These are phyloP conservation scores for Rhodosporidiobolus odoratus DNA, from an alignment of 768 basidiomycete species.

Conservation along the genomic window DNA sequence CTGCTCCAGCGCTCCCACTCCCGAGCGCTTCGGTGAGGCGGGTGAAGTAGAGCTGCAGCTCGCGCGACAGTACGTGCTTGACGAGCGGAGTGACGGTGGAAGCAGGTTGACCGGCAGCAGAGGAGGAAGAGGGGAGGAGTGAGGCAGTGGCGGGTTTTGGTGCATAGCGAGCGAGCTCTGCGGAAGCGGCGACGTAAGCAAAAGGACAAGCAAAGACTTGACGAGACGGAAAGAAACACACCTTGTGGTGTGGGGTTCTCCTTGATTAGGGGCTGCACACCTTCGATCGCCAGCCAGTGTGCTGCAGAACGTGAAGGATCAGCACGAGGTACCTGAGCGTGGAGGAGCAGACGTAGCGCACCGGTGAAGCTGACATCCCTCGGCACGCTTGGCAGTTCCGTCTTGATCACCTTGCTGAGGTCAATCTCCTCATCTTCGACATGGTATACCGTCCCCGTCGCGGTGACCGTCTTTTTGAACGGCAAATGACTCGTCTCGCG, in stretches of 20 bases:
- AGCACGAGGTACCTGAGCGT: background rate
- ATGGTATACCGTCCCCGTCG: slow-evolving; percentile 73
- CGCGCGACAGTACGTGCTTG: slow-evolving; percentile 85
- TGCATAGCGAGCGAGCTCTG: slow-evolving; percentile 35
- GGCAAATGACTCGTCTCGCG: slow-evolving; percentile 45
- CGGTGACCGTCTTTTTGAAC: slow-evolving; percentile 56
- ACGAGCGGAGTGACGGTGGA: slow-evolving; percentile 57
- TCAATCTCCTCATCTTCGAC: slow-evolving; percentile 97
- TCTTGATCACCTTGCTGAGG: slow-evolving; percentile 80
- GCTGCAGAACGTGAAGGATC: slow-evolving; percentile 50
- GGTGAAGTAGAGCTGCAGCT: slow-evolving; percentile 89
- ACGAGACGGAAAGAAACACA: background rate
- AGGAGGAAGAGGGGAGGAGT: slow-evolving; percentile 12
- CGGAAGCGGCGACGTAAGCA: too few species aligned
- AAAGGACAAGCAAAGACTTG: background rate
- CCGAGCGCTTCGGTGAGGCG: slow-evolving; percentile 71
- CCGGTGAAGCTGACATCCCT: slow-evolving; percentile 72
- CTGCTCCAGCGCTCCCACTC: slow-evolving; percentile 40
- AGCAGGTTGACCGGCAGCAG: slow-evolving; percentile 5
- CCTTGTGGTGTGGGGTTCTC: slow-evolving; percentile 70
- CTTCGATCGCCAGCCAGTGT: slow-evolving; percentile 97
- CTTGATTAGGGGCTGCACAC: slow-evolving; percentile 91
- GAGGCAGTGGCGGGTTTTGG: slow-evolving; percentile 16
- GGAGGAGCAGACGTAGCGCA: slow-evolving; percentile 5
- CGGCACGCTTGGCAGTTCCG: slow-evolving; percentile 75